A percentile compares a stretch with the other conserved stretches of the same genome.
phyloP scores from a whole-genome alignment of 805 yeast species.

The Pichia membranifaciens region DNA sequence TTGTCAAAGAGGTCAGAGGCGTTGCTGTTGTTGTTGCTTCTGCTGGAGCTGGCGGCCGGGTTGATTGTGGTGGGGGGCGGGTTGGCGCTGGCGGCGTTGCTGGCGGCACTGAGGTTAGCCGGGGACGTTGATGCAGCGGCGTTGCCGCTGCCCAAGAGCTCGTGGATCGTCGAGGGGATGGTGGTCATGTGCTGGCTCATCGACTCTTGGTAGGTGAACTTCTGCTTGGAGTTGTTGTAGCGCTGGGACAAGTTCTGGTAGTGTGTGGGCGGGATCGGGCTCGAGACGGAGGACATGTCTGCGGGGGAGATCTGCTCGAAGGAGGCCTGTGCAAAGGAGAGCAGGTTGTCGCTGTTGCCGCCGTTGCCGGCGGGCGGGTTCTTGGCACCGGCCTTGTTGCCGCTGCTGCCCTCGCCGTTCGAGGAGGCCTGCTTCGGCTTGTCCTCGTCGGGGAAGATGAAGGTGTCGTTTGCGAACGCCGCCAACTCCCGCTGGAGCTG shows the following conservation, averaged over 20 bases:
- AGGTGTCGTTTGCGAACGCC: slow-evolving; percentile 78
- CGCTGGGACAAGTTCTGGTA: slow-evolving; percentile 16
- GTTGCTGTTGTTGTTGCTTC: background rate
- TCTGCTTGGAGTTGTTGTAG: slow-evolving; percentile 14
- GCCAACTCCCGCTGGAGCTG: slow-evolving; percentile 60
- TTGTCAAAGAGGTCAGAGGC: slow-evolving; percentile 1
- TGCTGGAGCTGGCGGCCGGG: background rate
- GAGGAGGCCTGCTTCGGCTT: slow-evolving; percentile 39
- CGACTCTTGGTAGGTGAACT: slow-evolving; percentile 15
- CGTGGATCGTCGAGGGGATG: slow-evolving; percentile 33
- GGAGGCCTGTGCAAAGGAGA: slow-evolving; percentile 12
- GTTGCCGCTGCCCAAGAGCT: slow-evolving; percentile 7
- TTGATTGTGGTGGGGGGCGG: background rate
- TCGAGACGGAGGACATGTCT: slow-evolving; percentile 4
- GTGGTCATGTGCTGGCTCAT: slow-evolving; percentile 12
- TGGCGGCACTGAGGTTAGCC: background rate
- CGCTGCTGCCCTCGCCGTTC: background rate
- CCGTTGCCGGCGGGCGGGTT: slow-evolving; percentile 5
- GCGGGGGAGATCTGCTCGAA: slow-evolving; percentile 14
- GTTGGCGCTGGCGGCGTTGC: background rate
- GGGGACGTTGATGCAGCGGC: slow-evolving; percentile 12
- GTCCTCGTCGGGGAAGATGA: slow-evolving; percentile 78
- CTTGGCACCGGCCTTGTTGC: background rate
- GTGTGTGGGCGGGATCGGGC: slow-evolving; percentile 9
- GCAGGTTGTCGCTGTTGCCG: slow-evolving; percentile 5